phyloP scores from a whole-genome alignment of 495 filamentous ascomycete genomes.

The Aspergillus kassunensis region DNA sequence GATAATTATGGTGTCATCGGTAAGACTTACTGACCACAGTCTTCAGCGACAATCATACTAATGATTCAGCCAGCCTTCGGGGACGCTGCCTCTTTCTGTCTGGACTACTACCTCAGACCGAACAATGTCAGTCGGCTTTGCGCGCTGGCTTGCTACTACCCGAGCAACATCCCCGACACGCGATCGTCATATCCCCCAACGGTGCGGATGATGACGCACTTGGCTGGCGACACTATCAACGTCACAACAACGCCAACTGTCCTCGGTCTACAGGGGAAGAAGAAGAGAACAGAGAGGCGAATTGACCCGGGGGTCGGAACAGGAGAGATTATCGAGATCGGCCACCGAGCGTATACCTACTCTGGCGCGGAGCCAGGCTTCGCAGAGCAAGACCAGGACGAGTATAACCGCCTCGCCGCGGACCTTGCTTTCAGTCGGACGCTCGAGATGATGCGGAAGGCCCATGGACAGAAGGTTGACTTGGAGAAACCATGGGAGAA shows the following conservation, averaged over 20 bases:
- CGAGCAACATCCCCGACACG: conserved; percentile 48
- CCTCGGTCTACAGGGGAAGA: conserved; percentile 63
- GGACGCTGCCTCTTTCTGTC: conserved; percentile 53
- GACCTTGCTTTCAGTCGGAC: conserved; percentile 55
- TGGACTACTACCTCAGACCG: conserved; percentile 52
- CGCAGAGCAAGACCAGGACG: conserved; percentile 50
- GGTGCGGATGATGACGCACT: conserved; percentile 50
- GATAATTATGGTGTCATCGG: conserved; percentile 50
- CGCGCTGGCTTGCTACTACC: conserved; percentile 60
- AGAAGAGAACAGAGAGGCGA: conserved; percentile 40
- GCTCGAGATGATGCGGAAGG: conserved; percentile 47
- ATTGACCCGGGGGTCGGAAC: conserved; percentile 53
- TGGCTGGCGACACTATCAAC: conserved; percentile 47
- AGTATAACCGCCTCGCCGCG: conserved; percentile 50
- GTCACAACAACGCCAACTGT: conserved; percentile 45
- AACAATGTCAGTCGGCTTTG: conserved; percentile 38
- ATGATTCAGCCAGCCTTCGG: conserved; percentile 60
- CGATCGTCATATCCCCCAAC: conserved; percentile 44
- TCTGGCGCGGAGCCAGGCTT: conserved; percentile 50
- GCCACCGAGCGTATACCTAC: conserved; percentile 46
- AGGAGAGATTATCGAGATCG: conserved; percentile 41
- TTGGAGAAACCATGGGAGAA: conserved; percentile 57
- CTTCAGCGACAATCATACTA: conserved; percentile 54
- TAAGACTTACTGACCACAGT: conserved; percentile 33
- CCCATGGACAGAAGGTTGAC: conserved; percentile 56